Base-by-base conservation (phyloP, 2,329 filamentous ascomycete species). In the Colletotrichum sidae region DNA sequence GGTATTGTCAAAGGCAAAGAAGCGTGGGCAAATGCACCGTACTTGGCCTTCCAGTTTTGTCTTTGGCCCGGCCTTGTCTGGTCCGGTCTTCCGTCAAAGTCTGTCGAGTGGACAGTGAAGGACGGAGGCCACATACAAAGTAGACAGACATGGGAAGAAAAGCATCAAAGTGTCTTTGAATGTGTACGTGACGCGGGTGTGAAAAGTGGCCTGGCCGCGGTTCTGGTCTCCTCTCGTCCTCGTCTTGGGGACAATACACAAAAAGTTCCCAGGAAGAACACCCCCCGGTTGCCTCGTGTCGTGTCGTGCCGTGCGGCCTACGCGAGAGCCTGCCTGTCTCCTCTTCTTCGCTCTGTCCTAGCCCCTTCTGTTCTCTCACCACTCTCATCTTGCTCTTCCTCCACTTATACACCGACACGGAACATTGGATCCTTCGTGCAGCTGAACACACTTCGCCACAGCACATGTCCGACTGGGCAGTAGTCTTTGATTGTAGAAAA, bases 221-320 rank as follows among this genome's bases (percentile, higher is more conserved):
- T 42, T 37, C 46, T 53, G 46, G 58, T 52, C 60, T 65, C 52
- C n/a, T 45, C 51, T 51, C 50, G 34, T 33, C 12, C 47, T 39
- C 25, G 25, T 25, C 25, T 53, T 10, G 15, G 44, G 25, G 44
- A 25, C 38, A 33, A n/a, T 45, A 53, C 35, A 35, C 33, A 15
- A 45, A 57, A 45, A 62, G 52, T 41, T 10, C n/a, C 42, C 52
- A 53, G 49, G 44, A 45, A 62, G 34, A 45, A 17, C 56, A 35
- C 12, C 17, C 13, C 52, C 52, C 44, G 39, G 52, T 47, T 49
- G 25, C 57, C 62, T 50, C 42, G 62, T 65, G 62, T 62, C 25
- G 25, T 25, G 25, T 25, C 25, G 25, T 25, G 25, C 25, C 25
- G 25, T 25, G 25, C 25, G 41, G 39, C n/a, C 34, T 35, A 34